Conservation (phyloP, 2,329 filamentous ascomycete species). For the Parastagonospora nodorum region DNA sequence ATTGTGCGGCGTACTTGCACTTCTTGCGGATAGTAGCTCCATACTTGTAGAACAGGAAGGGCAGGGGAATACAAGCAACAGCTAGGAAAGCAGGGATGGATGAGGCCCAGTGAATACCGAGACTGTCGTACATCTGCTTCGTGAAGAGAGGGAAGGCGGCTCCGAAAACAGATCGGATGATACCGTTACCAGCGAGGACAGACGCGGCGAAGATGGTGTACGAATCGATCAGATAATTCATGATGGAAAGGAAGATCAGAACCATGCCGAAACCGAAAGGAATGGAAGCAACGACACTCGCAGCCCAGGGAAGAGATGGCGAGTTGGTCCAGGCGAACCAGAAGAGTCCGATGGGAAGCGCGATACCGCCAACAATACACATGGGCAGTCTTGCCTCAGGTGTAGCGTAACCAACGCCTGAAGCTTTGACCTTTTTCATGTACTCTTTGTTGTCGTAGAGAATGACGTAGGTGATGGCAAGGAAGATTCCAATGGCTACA, state of each 20-base stretch:
- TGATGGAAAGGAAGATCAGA: conserved; percentile 64
- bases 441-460: conserved; percentile 45
- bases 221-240: conserved; percentile 51
- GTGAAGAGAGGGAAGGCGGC: conserved; percentile 82
- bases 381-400: conserved; percentile 70
- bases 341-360: conserved; percentile 59
- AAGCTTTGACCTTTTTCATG: conserved; percentile 49
- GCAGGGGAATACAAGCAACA: conserved; percentile 72
- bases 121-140: conserved; percentile 60
- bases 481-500: conserved; percentile 68
- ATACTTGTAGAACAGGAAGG: conserved; percentile 77
- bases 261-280: conserved; percentile 66
- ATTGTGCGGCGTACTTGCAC: conserved; percentile 73
- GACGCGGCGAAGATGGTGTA: conserved; percentile 78
- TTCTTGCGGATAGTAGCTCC: conserved; percentile 66
- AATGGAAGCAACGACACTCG: conserved; percentile 55
- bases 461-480: conserved; percentile 59
- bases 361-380: conserved; percentile 65
- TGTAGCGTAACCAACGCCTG: conserved; percentile 61
- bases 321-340: conserved; percentile 54
- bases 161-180: conserved; percentile 77
- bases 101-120: conserved; percentile 74
- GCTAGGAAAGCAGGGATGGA: conserved; percentile 76
- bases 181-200: conserved; percentile 76
- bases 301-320: conserved; percentile 62